Percentiles rank a stretch among this genome's conserved stretches.
Evolutionary conservation across 768 basidiomycete genomes (phyloP).

Genomic region (Suillus weaverae): DNA sequence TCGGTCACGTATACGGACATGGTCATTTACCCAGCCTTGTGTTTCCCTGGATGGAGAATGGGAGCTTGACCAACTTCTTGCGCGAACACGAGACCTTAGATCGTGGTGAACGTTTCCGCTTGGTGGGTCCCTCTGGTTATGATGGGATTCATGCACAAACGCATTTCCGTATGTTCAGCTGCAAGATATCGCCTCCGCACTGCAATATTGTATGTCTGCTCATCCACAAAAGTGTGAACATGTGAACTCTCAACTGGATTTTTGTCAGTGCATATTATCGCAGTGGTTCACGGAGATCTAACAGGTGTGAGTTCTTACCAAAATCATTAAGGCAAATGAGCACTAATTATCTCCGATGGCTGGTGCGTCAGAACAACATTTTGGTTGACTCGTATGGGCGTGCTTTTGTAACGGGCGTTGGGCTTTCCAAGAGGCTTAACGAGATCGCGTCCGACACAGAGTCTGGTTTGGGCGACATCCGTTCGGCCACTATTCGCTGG

Average conservation of each 20-base stretch:
- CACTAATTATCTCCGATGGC: neutral
- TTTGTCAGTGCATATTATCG: conserved; percentile 1
- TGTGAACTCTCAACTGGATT: neutral
- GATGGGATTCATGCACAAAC: neutral
- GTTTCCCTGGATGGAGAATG: conserved; percentile 34
- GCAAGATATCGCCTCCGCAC: conserved; percentile 5
- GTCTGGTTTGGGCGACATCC: conserved; percentile 10
- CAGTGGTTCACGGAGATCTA: conserved; percentile 10
- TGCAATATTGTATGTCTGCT: conserved; percentile 8
- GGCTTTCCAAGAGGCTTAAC: conserved; percentile 36
- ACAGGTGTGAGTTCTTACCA: neutral
- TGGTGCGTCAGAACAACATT: conserved; percentile 35
- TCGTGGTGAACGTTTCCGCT: neutral
- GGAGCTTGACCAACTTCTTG: conserved; percentile 22
- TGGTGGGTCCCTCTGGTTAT: neutral
- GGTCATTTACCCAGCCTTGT: conserved; percentile 32
- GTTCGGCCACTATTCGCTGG: neutral
- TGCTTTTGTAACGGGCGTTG: conserved; percentile 44
- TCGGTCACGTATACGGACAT: conserved; percentile 29
- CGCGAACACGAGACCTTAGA: neutral
- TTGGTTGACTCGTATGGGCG: conserved; percentile 42
- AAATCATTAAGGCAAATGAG: neutral
- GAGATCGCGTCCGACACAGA: conserved; percentile 15
- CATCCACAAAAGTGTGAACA: neutral
- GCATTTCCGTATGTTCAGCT: neutral